Conservation (phyloP, 768 basidiomycete genomes). For the Amanita exitialis region DNA sequence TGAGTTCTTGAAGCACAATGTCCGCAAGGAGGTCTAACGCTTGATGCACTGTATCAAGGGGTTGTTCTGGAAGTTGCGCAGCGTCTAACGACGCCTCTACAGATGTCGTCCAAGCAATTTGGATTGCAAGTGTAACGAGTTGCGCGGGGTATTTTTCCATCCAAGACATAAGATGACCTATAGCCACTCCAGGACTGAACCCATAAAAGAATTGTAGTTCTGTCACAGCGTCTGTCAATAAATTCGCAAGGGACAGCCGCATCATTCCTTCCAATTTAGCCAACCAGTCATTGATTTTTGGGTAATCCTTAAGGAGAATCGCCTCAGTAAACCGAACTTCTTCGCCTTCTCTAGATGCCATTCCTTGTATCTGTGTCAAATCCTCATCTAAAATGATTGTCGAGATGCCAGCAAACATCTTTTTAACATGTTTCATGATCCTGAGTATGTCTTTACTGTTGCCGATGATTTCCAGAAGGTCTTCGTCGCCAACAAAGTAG, state of each 20-base stretch:
- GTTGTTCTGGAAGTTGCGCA: constrained; percentile 42
- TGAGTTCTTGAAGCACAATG: constrained; percentile 85
- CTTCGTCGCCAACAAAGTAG: constrained; percentile 99
- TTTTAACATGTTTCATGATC: constrained; percentile 99
- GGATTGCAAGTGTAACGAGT: constrained; percentile 89
- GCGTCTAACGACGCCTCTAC: constrained; percentile 65
- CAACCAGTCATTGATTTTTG: constrained; percentile 99
- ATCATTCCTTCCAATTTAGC: constrained; percentile 88
- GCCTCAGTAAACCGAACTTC: constrained; percentile 78
- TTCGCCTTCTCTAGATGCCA: constrained; percentile 95
- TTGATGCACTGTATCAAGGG: constrained; percentile 68
- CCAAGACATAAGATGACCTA: constrained; percentile 75
- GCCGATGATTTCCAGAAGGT: constrained; percentile 96
- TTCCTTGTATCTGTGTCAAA: constrained; percentile 79
- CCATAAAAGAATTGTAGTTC: constrained; percentile 81
- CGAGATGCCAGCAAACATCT: constrained; percentile 99
- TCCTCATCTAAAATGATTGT: constrained; percentile 85
- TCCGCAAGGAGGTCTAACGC: constrained; percentile 94
- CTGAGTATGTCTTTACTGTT: constrained; percentile 98
- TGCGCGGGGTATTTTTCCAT: constrained; percentile 94
- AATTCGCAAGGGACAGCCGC: constrained; percentile 77
- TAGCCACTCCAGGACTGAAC: constrained; percentile 43
- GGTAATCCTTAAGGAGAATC: constrained; percentile 83
- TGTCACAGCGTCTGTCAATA: constrained; percentile 69
- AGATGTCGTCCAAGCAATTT: constrained; percentile 87